These are phyloP conservation scores for Periconia macrospinosa DNA, from an alignment of 2,329 filamentous ascomycete genomes.

Conservation along the genomic window DNA sequence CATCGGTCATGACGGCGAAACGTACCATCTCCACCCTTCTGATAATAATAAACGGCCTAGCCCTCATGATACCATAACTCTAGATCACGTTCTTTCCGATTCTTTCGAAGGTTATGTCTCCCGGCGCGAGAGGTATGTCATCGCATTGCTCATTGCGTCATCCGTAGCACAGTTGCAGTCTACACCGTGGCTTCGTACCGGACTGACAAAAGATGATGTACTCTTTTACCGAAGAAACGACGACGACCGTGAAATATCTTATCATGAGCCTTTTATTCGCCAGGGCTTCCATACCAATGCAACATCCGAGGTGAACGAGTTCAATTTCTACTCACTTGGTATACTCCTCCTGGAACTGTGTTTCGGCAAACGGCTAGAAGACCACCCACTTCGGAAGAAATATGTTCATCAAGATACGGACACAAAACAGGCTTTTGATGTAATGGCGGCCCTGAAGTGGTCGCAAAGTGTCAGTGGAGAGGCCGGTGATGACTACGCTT, in stretches of 20 bases:
- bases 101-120: constrained; percentile 6
- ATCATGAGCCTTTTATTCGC: constrained; percentile 70
- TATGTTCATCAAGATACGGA: constrained; percentile 3
- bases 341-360: constrained; percentile 23
- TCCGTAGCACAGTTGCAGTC: constrained; percentile 19
- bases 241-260: constrained; percentile 4
- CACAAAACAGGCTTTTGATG: constrained; percentile 16
- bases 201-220: constrained; percentile 14
- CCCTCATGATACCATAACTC: background rate
- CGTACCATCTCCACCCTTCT: constrained; percentile 14
- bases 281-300: constrained; percentile 63
- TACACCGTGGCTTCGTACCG: constrained; percentile 15
- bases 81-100: constrained; percentile 13
- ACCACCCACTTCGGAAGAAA: constrained; percentile 14
- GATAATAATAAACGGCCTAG: background rate
- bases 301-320: constrained; percentile 2
- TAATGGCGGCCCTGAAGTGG: constrained; percentile 18
- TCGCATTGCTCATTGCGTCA: constrained; percentile 20
- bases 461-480: constrained; percentile 14
- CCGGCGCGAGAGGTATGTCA: constrained; percentile 16
- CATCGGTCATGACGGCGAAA: constrained; percentile 13
- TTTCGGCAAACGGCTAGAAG: constrained; percentile 17
- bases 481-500: constrained; percentile 18
- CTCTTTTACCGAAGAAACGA: constrained; percentile 12
- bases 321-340: constrained; percentile 20